A percentile compares a stretch with the other conserved stretches of the same genome.
These are phyloP conservation scores for Suillus sp. DNA, from an alignment of 768 basidiomycete genomes.

Conservation along the genomic window DNA sequence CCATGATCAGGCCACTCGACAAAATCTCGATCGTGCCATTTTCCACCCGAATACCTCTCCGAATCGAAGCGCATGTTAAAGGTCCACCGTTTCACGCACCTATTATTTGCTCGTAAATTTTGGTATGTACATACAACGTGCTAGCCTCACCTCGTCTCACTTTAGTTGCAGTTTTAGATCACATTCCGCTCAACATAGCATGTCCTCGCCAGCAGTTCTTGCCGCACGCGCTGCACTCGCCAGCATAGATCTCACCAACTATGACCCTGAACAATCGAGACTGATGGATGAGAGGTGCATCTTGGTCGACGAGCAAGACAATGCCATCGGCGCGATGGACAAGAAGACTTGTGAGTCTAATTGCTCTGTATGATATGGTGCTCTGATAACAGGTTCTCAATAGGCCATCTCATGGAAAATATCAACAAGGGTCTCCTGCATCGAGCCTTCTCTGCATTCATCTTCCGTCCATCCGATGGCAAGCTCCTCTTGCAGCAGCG, in stretches of 20 bases:
- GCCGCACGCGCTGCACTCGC: constrained; percentile 68
- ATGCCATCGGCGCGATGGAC: constrained; percentile 81
- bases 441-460: constrained; percentile 96
- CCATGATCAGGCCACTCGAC: constrained; percentile 1
- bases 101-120: background rate
- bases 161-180: constrained; percentile 7
- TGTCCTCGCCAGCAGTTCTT: constrained; percentile 62
- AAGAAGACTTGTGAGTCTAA: constrained; percentile 89
- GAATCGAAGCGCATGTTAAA: background rate
- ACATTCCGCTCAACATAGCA: constrained; percentile 26
- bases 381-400: constrained; percentile 8
- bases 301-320: constrained; percentile 86
- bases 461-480: constrained; percentile 93
- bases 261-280: constrained; percentile 91
- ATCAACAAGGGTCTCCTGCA: constrained; percentile 93
- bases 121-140: background rate
- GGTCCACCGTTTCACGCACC: background rate
- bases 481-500: constrained; percentile 92
- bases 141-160: background rate
- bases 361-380: background rate
- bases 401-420: constrained; percentile 97
- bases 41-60: background rate
- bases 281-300: constrained; percentile 97
- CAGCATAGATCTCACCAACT: constrained; percentile 74
- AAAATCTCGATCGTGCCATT: constrained; percentile 9